Evolutionary conservation across 2,329 filamentous ascomycete genomes (phyloP).

Genomic region (Penicillium paneum): DNA sequence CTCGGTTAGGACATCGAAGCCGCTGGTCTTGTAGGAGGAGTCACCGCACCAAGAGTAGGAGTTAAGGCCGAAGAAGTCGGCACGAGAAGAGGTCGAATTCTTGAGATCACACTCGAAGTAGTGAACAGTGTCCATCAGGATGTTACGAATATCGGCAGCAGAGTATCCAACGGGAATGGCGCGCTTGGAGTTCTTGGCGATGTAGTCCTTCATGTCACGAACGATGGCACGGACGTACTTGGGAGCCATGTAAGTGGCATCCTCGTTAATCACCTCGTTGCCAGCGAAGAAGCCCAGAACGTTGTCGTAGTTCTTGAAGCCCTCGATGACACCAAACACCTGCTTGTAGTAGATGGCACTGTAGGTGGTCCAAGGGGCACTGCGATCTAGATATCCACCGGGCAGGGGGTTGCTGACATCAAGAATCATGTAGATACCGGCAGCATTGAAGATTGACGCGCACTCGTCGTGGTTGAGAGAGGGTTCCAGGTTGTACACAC

Average conservation of each 20-base stretch:
- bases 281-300: constrained; percentile 64
- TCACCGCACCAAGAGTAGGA: constrained; percentile 67
- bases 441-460: constrained; percentile 62
- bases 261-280: constrained; percentile 66
- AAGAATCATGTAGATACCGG: constrained; percentile 64
- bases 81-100: constrained; percentile 50
- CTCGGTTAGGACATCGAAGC: constrained; percentile 57
- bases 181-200: constrained; percentile 55
- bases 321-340: constrained; percentile 62
- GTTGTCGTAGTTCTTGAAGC: constrained; percentile 65
- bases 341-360: constrained; percentile 54
- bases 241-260: constrained; percentile 53
- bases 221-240: constrained; percentile 61
- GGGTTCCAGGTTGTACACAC: constrained; percentile 63
- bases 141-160: constrained; percentile 61
- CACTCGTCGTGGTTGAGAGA: constrained; percentile 59
- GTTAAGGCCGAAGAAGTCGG: constrained; percentile 66
- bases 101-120: constrained; percentile 58
- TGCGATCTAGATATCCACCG: constrained; percentile 56
- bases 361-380: constrained; percentile 55
- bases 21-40: constrained; percentile 52
- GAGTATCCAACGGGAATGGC: constrained; percentile 66
- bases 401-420: constrained; percentile 62
- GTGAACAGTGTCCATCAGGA: constrained; percentile 58
- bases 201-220: constrained; percentile 67